Percentiles rank a stretch among this genome's conserved stretches.
These are phyloP conservation scores for Clavispora fructus DNA, from an alignment of 805 yeast species.

Conservation along the genomic window DNA sequence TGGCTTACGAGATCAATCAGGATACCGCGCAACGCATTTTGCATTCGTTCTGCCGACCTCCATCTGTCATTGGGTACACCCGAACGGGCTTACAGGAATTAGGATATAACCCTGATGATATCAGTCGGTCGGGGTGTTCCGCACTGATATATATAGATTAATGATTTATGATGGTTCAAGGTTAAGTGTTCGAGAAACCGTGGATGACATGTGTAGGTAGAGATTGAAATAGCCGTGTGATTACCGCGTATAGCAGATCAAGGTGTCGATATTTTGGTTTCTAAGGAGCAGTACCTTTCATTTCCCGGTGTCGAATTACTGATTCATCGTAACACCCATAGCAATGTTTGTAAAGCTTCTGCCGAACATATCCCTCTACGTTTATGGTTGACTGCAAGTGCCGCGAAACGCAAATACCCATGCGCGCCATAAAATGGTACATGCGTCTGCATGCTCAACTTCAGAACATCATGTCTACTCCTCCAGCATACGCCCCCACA, in stretches of 20 bases:
- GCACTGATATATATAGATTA: constrained; percentile 22
- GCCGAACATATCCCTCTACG: no score
- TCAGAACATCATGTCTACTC: constrained; percentile 14
- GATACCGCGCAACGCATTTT: constrained; percentile 19
- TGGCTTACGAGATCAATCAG: constrained; percentile 14
- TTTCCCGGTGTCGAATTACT: no score
- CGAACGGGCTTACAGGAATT: constrained; percentile 34
- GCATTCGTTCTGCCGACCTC: constrained; percentile 20
- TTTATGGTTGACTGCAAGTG: background rate
- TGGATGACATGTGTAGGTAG: no score
- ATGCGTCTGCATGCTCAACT: background rate
- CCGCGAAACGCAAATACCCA: background rate
- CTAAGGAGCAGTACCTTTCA: no score
- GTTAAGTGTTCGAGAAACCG: no score
- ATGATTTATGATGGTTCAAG: background rate
- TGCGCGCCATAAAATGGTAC: background rate
- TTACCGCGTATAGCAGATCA: no score
- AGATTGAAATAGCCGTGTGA: no score
- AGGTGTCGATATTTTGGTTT: no score
- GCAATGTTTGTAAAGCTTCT: no score
- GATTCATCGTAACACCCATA: no score
- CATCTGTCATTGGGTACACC: constrained; percentile 24
- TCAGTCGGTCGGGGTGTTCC: constrained; percentile 17
- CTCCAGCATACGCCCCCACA: constrained; percentile 47
- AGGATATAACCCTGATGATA: constrained; percentile 33